phyloP scores from a whole-genome alignment of 441 rosid genomes.

The Populus trichocarpa region DNA sequence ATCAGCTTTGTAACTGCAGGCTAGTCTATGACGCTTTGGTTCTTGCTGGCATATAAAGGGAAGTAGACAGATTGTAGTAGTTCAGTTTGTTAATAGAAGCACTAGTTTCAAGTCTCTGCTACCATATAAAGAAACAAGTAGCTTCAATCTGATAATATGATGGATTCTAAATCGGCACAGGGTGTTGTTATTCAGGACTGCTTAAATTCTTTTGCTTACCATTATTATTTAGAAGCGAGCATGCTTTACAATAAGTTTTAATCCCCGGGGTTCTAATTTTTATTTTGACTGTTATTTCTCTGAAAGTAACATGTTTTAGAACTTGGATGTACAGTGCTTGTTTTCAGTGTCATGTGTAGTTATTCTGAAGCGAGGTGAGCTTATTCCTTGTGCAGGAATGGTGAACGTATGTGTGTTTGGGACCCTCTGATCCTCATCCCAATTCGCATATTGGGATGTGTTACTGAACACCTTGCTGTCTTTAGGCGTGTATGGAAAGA shows the following conservation, averaged over 20 bases:
- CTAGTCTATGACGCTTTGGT: not conserved
- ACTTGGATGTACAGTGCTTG: not conserved
- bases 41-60: not conserved
- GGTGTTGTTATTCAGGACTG: not conserved
- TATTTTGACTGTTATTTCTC: not conserved
- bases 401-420: conserved; percentile 80
- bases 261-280: not conserved
- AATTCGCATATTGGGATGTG: conserved; percentile 98
- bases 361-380: conserved; percentile 15
- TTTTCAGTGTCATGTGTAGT: conserved; percentile 6
- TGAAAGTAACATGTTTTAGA: not conserved
- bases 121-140: not conserved
- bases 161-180: not conserved
- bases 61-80: not conserved
- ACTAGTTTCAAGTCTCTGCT: not conserved
- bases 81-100: not conserved
- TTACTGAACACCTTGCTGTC: conserved; percentile 88
- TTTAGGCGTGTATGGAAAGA: conserved; percentile 99
- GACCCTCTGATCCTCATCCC: conserved; percentile 97
- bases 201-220: not conserved
- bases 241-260: not conserved
- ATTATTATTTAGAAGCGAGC: no score
- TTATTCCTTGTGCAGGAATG: conserved; percentile 59
- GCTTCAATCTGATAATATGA: not conserved
- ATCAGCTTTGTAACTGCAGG: not conserved